Evolutionary conservation across 2,329 filamentous ascomycete genomes (phyloP), one percentile per base, ranked within the genome.

Genomic region (Botrytis medusae): DNA sequence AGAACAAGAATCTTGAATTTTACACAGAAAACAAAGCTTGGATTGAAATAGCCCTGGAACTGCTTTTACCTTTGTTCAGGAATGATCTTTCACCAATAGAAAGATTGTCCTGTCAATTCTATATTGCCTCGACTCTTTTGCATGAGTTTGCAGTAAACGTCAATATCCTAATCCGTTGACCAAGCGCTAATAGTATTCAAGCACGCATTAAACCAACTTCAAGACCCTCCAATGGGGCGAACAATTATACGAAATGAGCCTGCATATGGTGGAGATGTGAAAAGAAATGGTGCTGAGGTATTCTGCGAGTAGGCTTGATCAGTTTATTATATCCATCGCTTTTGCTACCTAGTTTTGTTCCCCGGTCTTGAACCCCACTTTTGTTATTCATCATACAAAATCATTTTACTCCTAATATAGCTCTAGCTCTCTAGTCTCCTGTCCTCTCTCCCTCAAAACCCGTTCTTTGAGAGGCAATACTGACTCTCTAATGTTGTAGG

Each of bases 181-280:
- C 16, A 44, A 42, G 9, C 48, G n/a, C 67, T 69, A 25, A 69
- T n/a, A 32, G 7, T 42, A 34, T 44, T 32, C 34, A 22, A 69
- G 67, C 67, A 69, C n/a, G 37, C 67, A 14, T 54, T 69, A 18
- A 44, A 60, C 22, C 67, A 69, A 16, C 34, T 69, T n/a, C 64
- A 67, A 29, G 64, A 67, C 8, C 25, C 64, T 67, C 46, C 62
- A 20, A 67, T 54, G 64, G 46, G 46, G n/a, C 62, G 62, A 9
- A n/a, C 16, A 0, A 8, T 37, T 40, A 16, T 40, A 67, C 46
- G 32, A 20, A 57, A 57, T 16, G 54, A 69, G 40, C 51, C 67
- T 42, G 67, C 40, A 32, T 69, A 25, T 14, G 67, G 67, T 32
- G 67, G 67, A 3, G 40, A 69, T 34, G 20, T 34, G n/a, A 7